Evolutionary conservation across 1,139 yeast species (phyloP), one percentile per base, ranked within the genome.

Genomic region (Meyerozyma sp.): DNA sequence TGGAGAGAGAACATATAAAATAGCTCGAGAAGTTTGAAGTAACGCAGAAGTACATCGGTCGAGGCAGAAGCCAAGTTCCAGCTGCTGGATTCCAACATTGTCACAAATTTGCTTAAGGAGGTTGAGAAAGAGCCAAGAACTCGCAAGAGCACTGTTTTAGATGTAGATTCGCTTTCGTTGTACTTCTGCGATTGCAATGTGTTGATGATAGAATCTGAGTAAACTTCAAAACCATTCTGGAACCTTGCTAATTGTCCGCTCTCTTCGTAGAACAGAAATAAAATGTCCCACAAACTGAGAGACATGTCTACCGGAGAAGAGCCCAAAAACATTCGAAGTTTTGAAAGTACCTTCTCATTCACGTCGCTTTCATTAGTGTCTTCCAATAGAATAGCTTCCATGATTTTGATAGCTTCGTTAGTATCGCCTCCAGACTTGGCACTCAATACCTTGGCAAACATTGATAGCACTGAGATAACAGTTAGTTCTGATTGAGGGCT

Each of bases 221-320:
- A 77, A 34, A 69, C 61, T 42, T 78, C 76, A 53, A 84, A 78
- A 0, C 89, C 89, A n/a, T 59, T 56, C 44, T 78, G 71, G 34
- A 80, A 70, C 34, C 72, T 68, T 0, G 52, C 53, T 11, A 67
- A 46, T 39, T 78, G 68, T 0, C 70, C 62, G 5, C 65, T 60
- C 10, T 64, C 67, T 8, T 70, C 63, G 53, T 87, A 89, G 44
- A 78, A 78, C 49, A 77, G 79, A 36, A 88, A 72, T 14, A 93
- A 66, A 21, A 87, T 72, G 39, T 79, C 78, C 97, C 98, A 91
- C 3, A 93, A 65, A 45, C 81, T 81, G 32, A 89, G 65, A 44
- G 77, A 79, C 62, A 90, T 75, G 32, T 81, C 84, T 18, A 84
- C 68, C 0, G 93, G 79, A 0, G 95, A 81, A 11, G 68, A 68